phyloP scores from a whole-genome alignment of 2,329 filamentous ascomycete species.

The Sporothrix globosa region DNA sequence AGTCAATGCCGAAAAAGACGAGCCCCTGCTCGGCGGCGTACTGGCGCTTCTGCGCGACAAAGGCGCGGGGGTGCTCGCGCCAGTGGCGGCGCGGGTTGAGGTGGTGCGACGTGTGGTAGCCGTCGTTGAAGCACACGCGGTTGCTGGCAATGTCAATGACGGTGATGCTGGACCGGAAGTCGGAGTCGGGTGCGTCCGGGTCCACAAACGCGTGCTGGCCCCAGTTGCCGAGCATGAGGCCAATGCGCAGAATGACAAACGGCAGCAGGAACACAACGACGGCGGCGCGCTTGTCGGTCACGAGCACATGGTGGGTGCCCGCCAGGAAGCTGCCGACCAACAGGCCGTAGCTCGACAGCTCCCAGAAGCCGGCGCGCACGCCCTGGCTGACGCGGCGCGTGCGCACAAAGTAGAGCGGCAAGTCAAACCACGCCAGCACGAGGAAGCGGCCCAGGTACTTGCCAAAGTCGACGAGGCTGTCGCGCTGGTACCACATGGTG shows the following conservation, averaged over 20 bases:
- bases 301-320: slow-evolving; percentile 41
- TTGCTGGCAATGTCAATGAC: slow-evolving; percentile 78
- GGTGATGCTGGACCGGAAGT: slow-evolving; percentile 78
- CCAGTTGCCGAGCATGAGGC: slow-evolving; percentile 82
- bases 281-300: slow-evolving; percentile 58
- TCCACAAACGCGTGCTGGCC: slow-evolving; percentile 83
- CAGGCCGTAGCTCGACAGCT: slow-evolving; percentile 59
- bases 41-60: slow-evolving; percentile 68
- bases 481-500: slow-evolving; percentile 75
- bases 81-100: slow-evolving; percentile 78
- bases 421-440: slow-evolving; percentile 72
- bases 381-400: slow-evolving; percentile 62
- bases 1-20: slow-evolving; percentile 81
- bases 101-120: slow-evolving; percentile 81
- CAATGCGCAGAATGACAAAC: slow-evolving; percentile 66
- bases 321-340: slow-evolving; percentile 50
- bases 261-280: slow-evolving; percentile 69
- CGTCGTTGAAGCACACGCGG: slow-evolving; percentile 80
- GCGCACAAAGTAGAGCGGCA: slow-evolving; percentile 71
- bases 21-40: slow-evolving; percentile 70
- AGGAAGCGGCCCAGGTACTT: slow-evolving; percentile 74
- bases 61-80: slow-evolving; percentile 76
- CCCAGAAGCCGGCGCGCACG: slow-evolving; percentile 62
- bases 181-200: slow-evolving; percentile 71
- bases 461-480: slow-evolving; percentile 67